Conservation (phyloP, 208 protist genomes). For the Wallacemonas sp. region DNA sequence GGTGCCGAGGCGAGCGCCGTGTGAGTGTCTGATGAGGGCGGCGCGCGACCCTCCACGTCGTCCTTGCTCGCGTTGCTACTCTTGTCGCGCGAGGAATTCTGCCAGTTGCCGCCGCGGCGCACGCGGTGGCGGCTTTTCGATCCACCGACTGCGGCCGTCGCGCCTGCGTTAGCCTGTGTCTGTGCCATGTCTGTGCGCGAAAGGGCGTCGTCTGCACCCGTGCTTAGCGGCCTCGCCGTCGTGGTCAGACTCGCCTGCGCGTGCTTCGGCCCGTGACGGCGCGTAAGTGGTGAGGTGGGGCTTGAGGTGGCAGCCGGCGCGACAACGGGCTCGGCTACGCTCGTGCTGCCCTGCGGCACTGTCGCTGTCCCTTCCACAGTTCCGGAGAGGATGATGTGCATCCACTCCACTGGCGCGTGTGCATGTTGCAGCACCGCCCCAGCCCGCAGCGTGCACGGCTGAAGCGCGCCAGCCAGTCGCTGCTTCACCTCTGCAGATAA, state of each 20-base stretch:
- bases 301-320: not conserved
- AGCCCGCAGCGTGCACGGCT: constrained; percentile 42
- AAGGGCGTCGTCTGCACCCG: not conserved
- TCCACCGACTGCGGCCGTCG: not conserved
- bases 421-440: constrained; percentile 37
- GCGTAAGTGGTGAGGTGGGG: too few species aligned
- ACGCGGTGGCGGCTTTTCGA: not conserved
- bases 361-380: constrained; percentile 33
- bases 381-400: constrained; percentile 79
- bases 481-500: constrained; percentile 37
- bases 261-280: not conserved
- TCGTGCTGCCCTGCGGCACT: not conserved
- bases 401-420: constrained; percentile 61
- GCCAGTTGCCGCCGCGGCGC: not conserved
- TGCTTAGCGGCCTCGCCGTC: not conserved
- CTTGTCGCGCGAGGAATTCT: not conserved
- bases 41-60: not conserved
- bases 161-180: too few species aligned
- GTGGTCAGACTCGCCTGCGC: not conserved
- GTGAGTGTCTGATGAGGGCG: not conserved
- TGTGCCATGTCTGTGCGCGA: not conserved
- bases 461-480: constrained; percentile 56
- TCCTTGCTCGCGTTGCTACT: not conserved
- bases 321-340: not conserved
- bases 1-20: not conserved